A percentile compares a stretch with the other conserved stretches of the same genome.
These are phyloP conservation scores for Plasmodium ovale DNA, from an alignment of 169 alveolate species.

Conservation along the genomic window DNA sequence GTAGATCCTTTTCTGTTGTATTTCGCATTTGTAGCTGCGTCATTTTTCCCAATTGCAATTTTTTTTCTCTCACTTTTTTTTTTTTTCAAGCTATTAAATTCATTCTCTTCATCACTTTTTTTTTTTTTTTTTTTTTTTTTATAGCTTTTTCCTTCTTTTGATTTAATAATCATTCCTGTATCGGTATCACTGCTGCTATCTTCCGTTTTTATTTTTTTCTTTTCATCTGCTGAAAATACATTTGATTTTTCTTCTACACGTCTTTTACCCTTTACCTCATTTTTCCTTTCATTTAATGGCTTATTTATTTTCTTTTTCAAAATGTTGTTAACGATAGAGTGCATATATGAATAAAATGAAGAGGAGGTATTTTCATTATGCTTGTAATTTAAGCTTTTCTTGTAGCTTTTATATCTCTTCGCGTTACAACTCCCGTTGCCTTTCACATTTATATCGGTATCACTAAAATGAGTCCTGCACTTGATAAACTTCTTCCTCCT, in stretches of 20 bases:
- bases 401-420: constrained; percentile 9
- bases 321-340: constrained; percentile 21
- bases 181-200: not conserved
- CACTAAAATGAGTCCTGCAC: constrained; percentile 4
- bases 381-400: constrained; percentile 33
- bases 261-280: constrained; percentile 14
- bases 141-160: constrained; percentile 7
- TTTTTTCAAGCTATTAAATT: not conserved
- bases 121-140: constrained; percentile 7
- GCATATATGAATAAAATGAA: constrained; percentile 39
- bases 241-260: constrained; percentile 20
- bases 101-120: constrained; percentile 49
- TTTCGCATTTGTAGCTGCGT: not conserved
- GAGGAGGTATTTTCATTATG: constrained; percentile 3
- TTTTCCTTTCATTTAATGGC: constrained; percentile 11
- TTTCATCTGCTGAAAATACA: not conserved
- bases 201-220: constrained; percentile 22
- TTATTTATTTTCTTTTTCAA: constrained; percentile 17
- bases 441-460: constrained; percentile 28
- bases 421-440: not conserved
- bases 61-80: too few relatives aligned
- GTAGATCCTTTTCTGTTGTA: too few relatives aligned
- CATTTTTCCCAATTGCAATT: not conserved
- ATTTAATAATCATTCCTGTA: constrained; percentile 1
- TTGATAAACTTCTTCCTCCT: not conserved